These are phyloP conservation scores for Viola odorata DNA, from an alignment of 345 rosid genomes.

Conservation along the genomic window DNA sequence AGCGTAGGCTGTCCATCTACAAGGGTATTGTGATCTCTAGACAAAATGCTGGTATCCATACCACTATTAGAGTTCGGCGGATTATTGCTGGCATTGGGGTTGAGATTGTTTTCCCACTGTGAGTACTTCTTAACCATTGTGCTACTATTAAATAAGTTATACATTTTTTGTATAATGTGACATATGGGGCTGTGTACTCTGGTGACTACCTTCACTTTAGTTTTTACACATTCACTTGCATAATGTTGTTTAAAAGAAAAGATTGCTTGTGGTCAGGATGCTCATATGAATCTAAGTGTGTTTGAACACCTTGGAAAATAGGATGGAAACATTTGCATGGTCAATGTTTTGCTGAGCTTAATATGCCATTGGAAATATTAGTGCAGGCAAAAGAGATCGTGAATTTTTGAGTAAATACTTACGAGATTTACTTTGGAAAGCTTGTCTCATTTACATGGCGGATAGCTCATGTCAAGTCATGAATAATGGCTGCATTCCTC, in stretches of 20 bases:
- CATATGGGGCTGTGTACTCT: background rate
- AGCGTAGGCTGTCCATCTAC: slow-evolving; percentile 70
- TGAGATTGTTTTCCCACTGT: slow-evolving; percentile 77
- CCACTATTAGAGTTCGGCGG: slow-evolving; percentile 75
- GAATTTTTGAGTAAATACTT: too few species aligned
- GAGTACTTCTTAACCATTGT: slow-evolving; percentile 20
- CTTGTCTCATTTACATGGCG: too few species aligned
- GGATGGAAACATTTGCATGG: too few species aligned
- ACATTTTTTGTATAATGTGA: background rate
- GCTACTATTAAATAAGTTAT: too few species aligned
- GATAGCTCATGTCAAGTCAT: too few species aligned
- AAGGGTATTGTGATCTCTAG: slow-evolving; percentile 80
- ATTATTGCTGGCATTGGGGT: slow-evolving; percentile 76
- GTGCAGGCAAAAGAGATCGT: too few species aligned
- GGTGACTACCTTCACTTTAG: too few species aligned
- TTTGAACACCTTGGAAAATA: background rate
- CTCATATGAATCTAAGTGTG: background rate
- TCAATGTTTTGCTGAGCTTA: too few species aligned
- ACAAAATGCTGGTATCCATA: slow-evolving; percentile 88
- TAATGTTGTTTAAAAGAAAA: background rate
- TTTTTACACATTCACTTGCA: too few species aligned
- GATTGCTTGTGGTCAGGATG: background rate
- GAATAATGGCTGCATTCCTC: too few species aligned
- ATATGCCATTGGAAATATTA: too few species aligned
- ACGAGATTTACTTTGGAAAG: too few species aligned